Base-by-base conservation (phyloP, 2,329 filamentous ascomycete genomes). In the Talaromyces verruculosus region DNA sequence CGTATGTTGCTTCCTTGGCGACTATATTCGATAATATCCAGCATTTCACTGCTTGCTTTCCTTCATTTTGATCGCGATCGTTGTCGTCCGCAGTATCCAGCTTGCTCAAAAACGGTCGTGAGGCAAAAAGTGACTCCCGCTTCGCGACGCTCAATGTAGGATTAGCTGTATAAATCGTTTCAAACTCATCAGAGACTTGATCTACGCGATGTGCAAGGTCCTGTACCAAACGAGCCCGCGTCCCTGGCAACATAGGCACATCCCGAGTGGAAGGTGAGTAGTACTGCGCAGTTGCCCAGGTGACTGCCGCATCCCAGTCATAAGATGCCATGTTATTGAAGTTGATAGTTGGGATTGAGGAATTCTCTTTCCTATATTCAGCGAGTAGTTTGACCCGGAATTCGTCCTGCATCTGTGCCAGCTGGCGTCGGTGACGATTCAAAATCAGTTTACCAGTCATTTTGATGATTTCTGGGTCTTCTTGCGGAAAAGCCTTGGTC, bases 21-120 rank as follows among this genome's bases (percentile, higher is more conserved):
- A 82, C 71, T 33, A 82, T 71, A 47, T 82, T 83, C 22, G 82
- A 80, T 13, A 82, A 78, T 55, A 83, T 76, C 80, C 80, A 84
- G n/a, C 77, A 77, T 71, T 81, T 82, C 43, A 78, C 80, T 7
- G 76, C 70, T 3, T 79, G 75, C 3, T 80, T 68, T 11, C 71
- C 70, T 19, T 71, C 67, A 19, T 63, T 43, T 63, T 71, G 71
- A 55, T 53, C 55, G 33, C 17, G 69, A 8, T 45, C 28, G 11
- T 30, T 28, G 33, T 59, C 10, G 19, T 25, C 33, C 13, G 43
- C 47, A 6, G 13, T 49, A 13, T 76, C 72, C 57, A 77, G 71
- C 6, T 78, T 61, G 11, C 70, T 70, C 10, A 63, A 5, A 61
- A 41, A 66, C 17, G 60, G 65, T 39, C 55, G 30, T 11, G 53